Evolutionary conservation across 2,329 filamentous ascomycete genomes (phyloP).

Genomic region (Huntiella savannae): DNA sequence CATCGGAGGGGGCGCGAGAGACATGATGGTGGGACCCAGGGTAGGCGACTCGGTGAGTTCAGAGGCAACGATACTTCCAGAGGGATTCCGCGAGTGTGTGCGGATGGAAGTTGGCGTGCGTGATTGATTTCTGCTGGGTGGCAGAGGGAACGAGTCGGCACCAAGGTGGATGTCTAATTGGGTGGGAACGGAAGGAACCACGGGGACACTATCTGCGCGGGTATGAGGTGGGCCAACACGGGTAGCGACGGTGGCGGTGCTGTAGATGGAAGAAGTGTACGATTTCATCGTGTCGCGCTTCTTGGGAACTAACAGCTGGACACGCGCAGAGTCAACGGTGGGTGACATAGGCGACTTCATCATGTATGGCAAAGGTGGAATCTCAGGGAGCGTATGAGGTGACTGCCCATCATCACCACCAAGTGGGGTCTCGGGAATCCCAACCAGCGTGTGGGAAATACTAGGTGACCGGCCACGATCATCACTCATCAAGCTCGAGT

Average conservation of each 20-base stretch:
- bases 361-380: slow-evolving; percentile 1
- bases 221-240: not conserved
- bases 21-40: not conserved
- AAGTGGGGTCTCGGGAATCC: slow-evolving; percentile 2
- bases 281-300: not conserved
- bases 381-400: not conserved
- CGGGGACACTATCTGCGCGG: not conserved
- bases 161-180: no score
- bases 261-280: slow-evolving; percentile 3
- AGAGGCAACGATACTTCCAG: not conserved
- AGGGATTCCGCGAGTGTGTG: not conserved
- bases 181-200: slow-evolving; percentile 4
- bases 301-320: no score
- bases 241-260: not conserved
- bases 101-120: not conserved
- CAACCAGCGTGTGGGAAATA: not conserved
- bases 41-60: not conserved
- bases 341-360: slow-evolving; percentile 1
- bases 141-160: not conserved
- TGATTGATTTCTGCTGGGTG: not conserved
- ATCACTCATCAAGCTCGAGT: not conserved
- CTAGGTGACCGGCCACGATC: slow-evolving; percentile 1
- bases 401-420: not conserved
- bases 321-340: not conserved
- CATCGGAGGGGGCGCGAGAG: not conserved